phyloP scores from a whole-genome alignment of 495 filamentous ascomycete genomes.

The Melanomma pulvis-pyrius region DNA sequence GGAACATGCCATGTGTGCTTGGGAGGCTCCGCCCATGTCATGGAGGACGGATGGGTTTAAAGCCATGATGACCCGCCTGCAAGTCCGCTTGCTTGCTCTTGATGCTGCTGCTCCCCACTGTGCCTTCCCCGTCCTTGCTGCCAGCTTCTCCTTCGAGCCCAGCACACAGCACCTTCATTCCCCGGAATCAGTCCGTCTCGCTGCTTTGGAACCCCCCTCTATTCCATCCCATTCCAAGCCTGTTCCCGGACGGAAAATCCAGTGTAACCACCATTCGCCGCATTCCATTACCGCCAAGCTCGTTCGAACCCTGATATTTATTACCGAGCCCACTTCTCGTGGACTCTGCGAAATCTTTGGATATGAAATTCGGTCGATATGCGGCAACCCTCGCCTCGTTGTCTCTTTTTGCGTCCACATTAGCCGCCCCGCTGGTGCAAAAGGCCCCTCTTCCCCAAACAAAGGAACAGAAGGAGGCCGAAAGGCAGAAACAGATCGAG shows the following conservation, averaged over 20 bases:
- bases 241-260: no score
- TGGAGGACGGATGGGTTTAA: background rate
- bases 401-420: background rate
- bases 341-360: background rate
- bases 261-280: no score
- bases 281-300: no score
- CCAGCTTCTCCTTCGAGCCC: background rate
- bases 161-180: no score
- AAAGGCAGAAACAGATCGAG: constrained; percentile 4
- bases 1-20: background rate
- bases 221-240: no score
- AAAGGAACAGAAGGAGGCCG: background rate
- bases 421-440: constrained; percentile 13
- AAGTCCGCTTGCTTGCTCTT: background rate
- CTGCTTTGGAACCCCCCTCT: no score
- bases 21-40: background rate
- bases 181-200: no score
- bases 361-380: constrained; percentile 28
- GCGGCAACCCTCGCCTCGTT: constrained; percentile 19
- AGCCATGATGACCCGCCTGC: background rate
- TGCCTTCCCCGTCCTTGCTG: background rate
- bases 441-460: background rate
- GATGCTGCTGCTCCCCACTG: background rate
- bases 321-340: background rate
- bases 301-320: background rate